These are phyloP conservation scores for Trichosanthes truncata DNA, from an alignment of 306 rosid species.

Conservation along the genomic window DNA sequence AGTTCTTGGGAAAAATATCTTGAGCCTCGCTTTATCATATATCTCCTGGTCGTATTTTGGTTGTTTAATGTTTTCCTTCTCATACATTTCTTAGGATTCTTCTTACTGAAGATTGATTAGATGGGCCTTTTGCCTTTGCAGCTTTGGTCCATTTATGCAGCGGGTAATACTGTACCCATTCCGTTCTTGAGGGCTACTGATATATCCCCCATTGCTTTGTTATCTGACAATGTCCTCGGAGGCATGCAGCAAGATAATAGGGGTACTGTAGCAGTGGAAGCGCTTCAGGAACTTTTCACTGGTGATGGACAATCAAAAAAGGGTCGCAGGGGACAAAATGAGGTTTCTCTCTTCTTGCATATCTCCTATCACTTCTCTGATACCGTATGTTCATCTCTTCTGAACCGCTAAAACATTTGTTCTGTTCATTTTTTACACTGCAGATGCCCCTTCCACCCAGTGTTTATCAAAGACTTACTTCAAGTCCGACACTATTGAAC, in stretches of 20 bases:
- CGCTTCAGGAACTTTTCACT: conserved; percentile 88
- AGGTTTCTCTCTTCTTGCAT: conserved; percentile 39
- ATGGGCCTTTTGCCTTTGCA: conserved; percentile 27
- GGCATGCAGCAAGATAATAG: conserved; percentile 42
- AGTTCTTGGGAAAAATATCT: not conserved
- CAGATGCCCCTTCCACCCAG: conserved; percentile 96
- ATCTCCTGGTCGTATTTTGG: not conserved
- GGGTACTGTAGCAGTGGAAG: conserved; percentile 56
- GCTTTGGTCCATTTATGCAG: conserved; percentile 99
- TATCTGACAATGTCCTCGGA: conserved; percentile 86
- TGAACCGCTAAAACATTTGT: not conserved
- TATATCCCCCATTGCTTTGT: conserved; percentile 93
- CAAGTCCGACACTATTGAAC: conserved; percentile 82
- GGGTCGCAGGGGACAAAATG: conserved; percentile 85
- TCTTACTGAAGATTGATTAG: not conserved
- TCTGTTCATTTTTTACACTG: conserved; percentile 32
- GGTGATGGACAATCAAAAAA: conserved; percentile 85
- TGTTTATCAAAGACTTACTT: conserved; percentile 76
- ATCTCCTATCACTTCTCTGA: not conserved
- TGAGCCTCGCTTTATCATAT: not conserved
- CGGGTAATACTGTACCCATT: conserved; percentile 93
- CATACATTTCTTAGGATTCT: not conserved
- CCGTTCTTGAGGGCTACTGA: conserved; percentile 98
- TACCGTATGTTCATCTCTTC: not conserved
- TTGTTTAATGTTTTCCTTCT: not conserved